Evolutionary conservation across 164 flowering plant genomes (phyloP).

Genomic region (Paratinospora sagittata): DNA sequence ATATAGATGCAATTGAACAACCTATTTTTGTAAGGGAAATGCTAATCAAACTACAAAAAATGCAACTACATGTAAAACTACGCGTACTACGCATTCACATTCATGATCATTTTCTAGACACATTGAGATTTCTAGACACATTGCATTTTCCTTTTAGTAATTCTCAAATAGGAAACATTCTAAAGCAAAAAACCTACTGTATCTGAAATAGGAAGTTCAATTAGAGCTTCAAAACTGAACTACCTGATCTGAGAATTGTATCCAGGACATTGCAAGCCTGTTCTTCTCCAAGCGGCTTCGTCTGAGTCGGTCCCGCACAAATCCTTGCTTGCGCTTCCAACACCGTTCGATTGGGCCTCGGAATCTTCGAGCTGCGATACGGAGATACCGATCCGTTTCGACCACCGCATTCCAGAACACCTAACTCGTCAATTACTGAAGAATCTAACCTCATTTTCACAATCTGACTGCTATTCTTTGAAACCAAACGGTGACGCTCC

Average conservation of each 20-base stretch:
- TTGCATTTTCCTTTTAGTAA: too few relatives aligned
- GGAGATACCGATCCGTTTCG: conserved; percentile 5
- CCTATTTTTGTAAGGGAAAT: too few relatives aligned
- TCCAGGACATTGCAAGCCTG: conserved; percentile 85
- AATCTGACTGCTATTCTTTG: background rate
- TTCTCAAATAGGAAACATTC: background rate
- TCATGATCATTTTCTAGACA: too few relatives aligned
- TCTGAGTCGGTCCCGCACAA: conserved; percentile 95
- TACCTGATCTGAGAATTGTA: conserved; percentile 69
- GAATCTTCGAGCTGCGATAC: conserved; percentile 11
- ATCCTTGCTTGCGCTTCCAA: conserved; percentile 92
- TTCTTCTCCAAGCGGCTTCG: conserved; percentile 73
- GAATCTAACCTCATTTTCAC: conserved; percentile 13
- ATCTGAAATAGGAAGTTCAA: background rate
- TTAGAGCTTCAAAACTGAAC: background rate
- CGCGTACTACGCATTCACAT: too few relatives aligned
- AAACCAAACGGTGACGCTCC: conserved; percentile 7
- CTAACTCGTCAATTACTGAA: conserved; percentile 5
- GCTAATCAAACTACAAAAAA: too few relatives aligned
- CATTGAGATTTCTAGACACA: too few relatives aligned
- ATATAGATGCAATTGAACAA: too few relatives aligned
- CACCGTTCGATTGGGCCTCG: conserved; percentile 72
- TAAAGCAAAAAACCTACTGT: background rate
- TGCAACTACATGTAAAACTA: too few relatives aligned
- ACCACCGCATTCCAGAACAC: background rate